Evolutionary conservation across 1,284 basidiomycete genomes (phyloP), one percentile per base, ranked within the genome.

Genomic region (Mycena sp.): DNA sequence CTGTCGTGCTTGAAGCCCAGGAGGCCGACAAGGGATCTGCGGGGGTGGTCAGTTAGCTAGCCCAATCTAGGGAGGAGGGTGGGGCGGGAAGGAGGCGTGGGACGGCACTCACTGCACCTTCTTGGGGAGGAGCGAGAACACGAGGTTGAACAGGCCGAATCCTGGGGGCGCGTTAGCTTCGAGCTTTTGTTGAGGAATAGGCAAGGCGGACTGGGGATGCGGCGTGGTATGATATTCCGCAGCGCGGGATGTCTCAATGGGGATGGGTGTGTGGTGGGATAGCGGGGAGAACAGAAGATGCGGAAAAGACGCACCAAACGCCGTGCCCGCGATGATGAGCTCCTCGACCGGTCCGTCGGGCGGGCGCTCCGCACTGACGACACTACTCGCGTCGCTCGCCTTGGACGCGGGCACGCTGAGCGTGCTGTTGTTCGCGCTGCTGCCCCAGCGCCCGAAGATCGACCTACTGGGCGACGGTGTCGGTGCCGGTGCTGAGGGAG

Each of bases 1-100:
- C 91, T 78, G 71, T 93, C 90, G 63, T 89, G 83, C 61, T 88
- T 87, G 76, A 89, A 93, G 0, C 91, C 91, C 23, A 93, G 80
- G 70, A 92, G 84, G 12, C 90, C 90, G 2, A 91, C 89, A 1
- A 93, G 78, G 29, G 82, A 77, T 74, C 89, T 92, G 68, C 10
- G 26, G 28, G 1, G 17, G 32, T 14, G 32, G 32, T 35, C 32
- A 35, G 32, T 35, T 35, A 14, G 14, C 7, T 35, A 14, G 16
- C 30, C 21, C n/a, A n/a, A n/a, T n/a, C n/a, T n/a, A n/a, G n/a
- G n/a, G n/a, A n/a, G n/a, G n/a, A n/a, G n/a, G n/a, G n/a, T n/a
- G n/a, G n/a, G n/a, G n/a, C n/a, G n/a, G n/a, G n/a, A n/a, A n/a
- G n/a, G n/a, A n/a, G n/a, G n/a, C n/a, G n/a, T n/a, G n/a, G n/a